Evolutionary conservation across 257 asterid species (phyloP).

Genomic region (Nicotiana tabacum): DNA sequence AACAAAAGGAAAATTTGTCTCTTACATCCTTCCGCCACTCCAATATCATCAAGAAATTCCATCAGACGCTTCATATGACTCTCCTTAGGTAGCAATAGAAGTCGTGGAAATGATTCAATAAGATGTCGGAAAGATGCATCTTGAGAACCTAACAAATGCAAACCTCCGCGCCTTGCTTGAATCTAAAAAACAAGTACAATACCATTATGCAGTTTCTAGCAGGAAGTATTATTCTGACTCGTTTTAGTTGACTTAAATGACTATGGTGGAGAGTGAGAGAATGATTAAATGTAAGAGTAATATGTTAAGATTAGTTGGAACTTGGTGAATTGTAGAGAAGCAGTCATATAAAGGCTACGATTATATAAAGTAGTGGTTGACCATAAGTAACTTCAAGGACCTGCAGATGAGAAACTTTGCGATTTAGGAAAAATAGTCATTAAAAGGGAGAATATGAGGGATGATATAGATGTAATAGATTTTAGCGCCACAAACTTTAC

Average conservation of each 20-base stretch:
- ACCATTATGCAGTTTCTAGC: neutral
- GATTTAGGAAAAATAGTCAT: constrained; percentile 2
- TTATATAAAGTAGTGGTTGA: neutral
- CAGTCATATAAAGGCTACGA: neutral
- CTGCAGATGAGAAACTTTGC: neutral
- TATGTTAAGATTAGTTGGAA: constrained; percentile 5
- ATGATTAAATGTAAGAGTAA: neutral
- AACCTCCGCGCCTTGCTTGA: constrained; percentile 96
- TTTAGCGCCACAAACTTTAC: neutral
- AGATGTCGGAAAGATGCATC: constrained; percentile 61
- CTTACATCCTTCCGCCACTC: constrained; percentile 51
- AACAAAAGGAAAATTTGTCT: constrained; percentile 52
- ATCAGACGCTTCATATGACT: constrained; percentile 53
- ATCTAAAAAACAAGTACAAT: constrained; percentile 35
- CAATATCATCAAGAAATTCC: constrained; percentile 53
- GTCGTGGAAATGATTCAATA: constrained; percentile 84
- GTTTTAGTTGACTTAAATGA: neutral
- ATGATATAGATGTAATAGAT: neutral
- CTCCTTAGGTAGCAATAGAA: constrained; percentile 53
- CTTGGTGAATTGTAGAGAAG: neutral
- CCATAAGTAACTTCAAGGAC: neutral
- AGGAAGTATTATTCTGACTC: constrained; percentile 5
- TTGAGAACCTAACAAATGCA: constrained; percentile 53
- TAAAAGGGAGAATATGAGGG: neutral
- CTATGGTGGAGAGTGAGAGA: neutral